Evolutionary conservation across 192 early-diverging fungal genomes (phyloP), one percentile per base, ranked within the genome.

Genomic region (Rhizophagus clarus): DNA sequence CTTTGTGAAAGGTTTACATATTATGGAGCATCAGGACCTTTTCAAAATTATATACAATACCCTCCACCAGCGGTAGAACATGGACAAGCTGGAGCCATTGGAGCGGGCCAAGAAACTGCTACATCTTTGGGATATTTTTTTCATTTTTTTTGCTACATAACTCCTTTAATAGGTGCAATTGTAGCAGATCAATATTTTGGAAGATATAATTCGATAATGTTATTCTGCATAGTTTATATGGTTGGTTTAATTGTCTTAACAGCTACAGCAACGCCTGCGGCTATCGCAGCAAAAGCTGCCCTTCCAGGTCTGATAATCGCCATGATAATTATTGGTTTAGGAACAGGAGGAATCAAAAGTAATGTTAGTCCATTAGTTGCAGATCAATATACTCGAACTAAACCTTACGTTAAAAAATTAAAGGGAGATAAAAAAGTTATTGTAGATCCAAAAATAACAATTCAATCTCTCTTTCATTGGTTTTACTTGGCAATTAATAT

Each of bases 401-500:
- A 88, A n/a, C 82, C 90, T n/a, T 93, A 83, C 63, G 87, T 93
- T 76, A 90, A 85, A 66, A 89, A 79, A 45, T 85, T 88, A 26
- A 86, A 87, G 72, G 88, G 80, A 37, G 92, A 91, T 11, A 83
- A 89, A 26, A 82, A 80, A 61, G 92, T 93, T 14, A 87, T 94
- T 45, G 88, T 94, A 10, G 88, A 91, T 80, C 91, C 92, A 63
- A 85, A 87, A 80, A 85, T 91, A 70, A 94, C 94, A 1, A 82
- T 92, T 45, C 92, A 95, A 85, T 89, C 87, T 22, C 91, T 96
- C 63, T 96, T 95, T 84, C 92, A 91, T 83, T 93, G 89, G 91
- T 96, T 96, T 84, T 96, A 96, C 85, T 89, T 88, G 86, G 86
- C 89, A 49, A 92, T 94, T 79, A 93, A 93, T 81, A 31, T 93